These are phyloP conservation scores for Tolypocladium nubicola DNA, from an alignment of 2,329 filamentous ascomycete species.

Conservation along the genomic window DNA sequence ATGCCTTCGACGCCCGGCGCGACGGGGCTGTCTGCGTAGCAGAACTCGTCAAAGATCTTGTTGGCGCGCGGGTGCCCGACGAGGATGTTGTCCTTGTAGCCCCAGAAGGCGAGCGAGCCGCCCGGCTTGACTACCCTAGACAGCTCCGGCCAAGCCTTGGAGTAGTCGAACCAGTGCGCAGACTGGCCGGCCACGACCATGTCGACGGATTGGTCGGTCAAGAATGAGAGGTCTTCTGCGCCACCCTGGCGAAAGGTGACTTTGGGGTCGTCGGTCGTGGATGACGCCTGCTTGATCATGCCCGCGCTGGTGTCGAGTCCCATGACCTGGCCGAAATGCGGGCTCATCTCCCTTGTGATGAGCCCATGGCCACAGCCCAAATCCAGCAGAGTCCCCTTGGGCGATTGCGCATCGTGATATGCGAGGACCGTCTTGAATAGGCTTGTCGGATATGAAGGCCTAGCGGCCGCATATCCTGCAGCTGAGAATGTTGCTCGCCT, in stretches of 20 bases:
- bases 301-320: slow-evolving; percentile 46
- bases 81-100: slow-evolving; percentile 54
- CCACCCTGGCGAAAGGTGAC: slow-evolving; percentile 37
- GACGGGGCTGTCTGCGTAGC: slow-evolving; percentile 38
- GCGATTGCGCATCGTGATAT: slow-evolving; percentile 34
- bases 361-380: slow-evolving; percentile 55
- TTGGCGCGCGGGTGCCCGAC: slow-evolving; percentile 41
- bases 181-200: slow-evolving; percentile 41
- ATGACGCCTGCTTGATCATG: slow-evolving; percentile 43
- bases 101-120: slow-evolving; percentile 54
- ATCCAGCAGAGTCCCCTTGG: slow-evolving; percentile 34
- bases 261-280: slow-evolving; percentile 28
- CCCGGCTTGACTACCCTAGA: slow-evolving; percentile 39
- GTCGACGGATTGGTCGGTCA: slow-evolving; percentile 40
- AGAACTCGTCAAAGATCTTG: slow-evolving; percentile 41
- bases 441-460: slow-evolving; percentile 45
- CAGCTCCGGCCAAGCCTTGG: slow-evolving; percentile 43
- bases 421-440: slow-evolving; percentile 43
- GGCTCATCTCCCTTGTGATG: slow-evolving; percentile 41
- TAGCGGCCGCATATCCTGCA: slow-evolving; percentile 47
- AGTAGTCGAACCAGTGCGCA: slow-evolving; percentile 57
- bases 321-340: slow-evolving; percentile 38
- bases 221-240: slow-evolving; percentile 43
- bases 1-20: slow-evolving; percentile 35
- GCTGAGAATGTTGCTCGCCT: slow-evolving; percentile 47